Base-by-base conservation (phyloP, 371 early-diverging fungal species). In the Mucor piriformis region DNA sequence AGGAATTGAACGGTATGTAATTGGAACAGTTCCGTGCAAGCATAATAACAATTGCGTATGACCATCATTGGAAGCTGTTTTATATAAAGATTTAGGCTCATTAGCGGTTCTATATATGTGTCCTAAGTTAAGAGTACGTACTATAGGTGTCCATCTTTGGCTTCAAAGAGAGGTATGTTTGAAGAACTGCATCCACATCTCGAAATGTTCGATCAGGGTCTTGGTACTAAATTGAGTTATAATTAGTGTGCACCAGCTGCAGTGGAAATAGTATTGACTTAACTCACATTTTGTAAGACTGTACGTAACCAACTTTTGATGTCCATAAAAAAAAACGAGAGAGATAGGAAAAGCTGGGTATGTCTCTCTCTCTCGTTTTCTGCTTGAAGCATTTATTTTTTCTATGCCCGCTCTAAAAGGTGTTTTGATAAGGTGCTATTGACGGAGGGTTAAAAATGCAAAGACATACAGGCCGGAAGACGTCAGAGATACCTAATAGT, bases 21-120 rank as follows among this genome's bases (percentile, higher is more conserved):
- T 89, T 5, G 95, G 96, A 8, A 96, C 67, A 0, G 96, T 96
- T 13, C 96, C 96, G 56, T 90, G 81, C 21, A 92, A 77, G 60
- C 91, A 93, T 40, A 95, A 81, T 7, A 92, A 69, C 18, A 88
- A 77, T 51, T 86, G 82, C 10, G 85, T 84, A 27, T 79, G 76
- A 12, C 93, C 93, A 67, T 89, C 83, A 59, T 92, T 92, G 44
- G 83, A 83, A 50, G 85, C 85, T 85, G 67, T 16, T 50, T 8
- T n/a, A 16, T 25, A n/a, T 18, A 37, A 7, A 42, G 4, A 18
- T 42, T 18, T 42, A 18, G 8, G 5, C 18, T 6, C 7, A 6
- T 23, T 15, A 50, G 13, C 11, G 16, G 46, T 2, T 21, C 24
- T 24, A 12, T 24, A 12, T 46, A 20, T 10, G 4, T 18, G 6